Evolutionary conservation across 2,329 filamentous ascomycete genomes (phyloP), one percentile per base, ranked within the genome.

Genomic region (Onygena corvina): DNA sequence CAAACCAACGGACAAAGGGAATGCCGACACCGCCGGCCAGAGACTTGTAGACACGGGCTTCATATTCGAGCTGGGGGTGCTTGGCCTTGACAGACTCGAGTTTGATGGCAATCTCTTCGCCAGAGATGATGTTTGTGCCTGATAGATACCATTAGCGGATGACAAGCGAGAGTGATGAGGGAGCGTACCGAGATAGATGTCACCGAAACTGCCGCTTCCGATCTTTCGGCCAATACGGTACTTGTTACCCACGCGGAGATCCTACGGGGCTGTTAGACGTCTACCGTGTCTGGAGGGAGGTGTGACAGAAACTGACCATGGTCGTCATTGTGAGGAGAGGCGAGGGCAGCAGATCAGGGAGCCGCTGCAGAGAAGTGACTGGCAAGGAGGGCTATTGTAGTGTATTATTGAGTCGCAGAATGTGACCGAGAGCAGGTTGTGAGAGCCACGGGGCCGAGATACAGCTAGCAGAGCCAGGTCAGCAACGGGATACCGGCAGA

Each of bases 211-310:
- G 59, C 92, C 92, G 60, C 88, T 94, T 61, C 92, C 92, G 64
- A 98, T 98, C 79, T 98, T 98, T 63, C 92, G 87, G 68, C 92
- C 92, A 70, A 98, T 96, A 62, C 92, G 88, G 81, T 98, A 98
- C 68, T 98, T 96, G 71, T 96, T 96, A 71, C 92, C 92, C 72
- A 98, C 92, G 65, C 92, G 88, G 63, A 98, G 82, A 80, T 98
- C 92, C 90, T 96, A 44, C 40, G 27, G 16, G 9, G 42, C 25
- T 23, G 20, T 34, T 20, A 35, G 46, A n/a, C n/a, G n/a, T 11
- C 31, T n/a, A 34, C n/a, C 44, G n/a, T 35, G 20, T 27, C 21
- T 33, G 11, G 14, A 21, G 7, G 20, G 42, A 21, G 36, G 16
- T 20, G 4, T 16, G 23, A 21, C 27, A 3, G n/a, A 27, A 8